Conservation (phyloP, 345 rosid genomes). For the Anacardium occidentale region DNA sequence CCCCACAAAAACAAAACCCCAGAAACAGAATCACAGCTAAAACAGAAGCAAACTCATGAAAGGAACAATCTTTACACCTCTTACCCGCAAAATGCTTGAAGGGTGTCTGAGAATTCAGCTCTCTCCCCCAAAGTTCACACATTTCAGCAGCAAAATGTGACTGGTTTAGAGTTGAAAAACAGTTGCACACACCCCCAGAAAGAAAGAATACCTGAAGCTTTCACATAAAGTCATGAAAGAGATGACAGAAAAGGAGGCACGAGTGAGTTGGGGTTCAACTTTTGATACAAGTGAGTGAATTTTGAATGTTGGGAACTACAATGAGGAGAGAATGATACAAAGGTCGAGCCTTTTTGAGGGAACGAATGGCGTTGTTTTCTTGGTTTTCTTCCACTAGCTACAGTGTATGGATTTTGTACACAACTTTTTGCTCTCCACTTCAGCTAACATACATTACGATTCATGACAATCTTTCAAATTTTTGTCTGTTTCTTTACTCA, state of each 20-base stretch:
- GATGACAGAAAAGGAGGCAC: not conserved
- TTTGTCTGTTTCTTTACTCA: no score
- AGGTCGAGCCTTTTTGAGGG: not conserved
- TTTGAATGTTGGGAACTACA: conserved; percentile 18
- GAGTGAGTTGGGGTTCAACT: conserved; percentile 14
- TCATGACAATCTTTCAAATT: no score
- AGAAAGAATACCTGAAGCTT: conserved; percentile 12
- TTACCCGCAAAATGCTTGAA: conserved; percentile 27
- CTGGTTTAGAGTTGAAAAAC: not conserved
- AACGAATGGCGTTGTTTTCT: conserved; percentile 6
- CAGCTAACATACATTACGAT: no score
- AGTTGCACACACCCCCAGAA: no score
- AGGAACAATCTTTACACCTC: conserved; percentile 6
- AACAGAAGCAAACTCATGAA: conserved; percentile 15
- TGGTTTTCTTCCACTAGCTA: conserved; percentile 10
- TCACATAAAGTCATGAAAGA: conserved; percentile 14
- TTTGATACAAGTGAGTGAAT: conserved; percentile 13
- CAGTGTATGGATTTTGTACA: not conserved
- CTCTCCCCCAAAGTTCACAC: conserved; percentile 11
- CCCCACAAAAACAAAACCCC: conserved; percentile 23
- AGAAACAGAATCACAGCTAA: conserved; percentile 28
- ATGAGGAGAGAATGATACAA: conserved; percentile 3
- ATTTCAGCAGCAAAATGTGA: conserved; percentile 17
- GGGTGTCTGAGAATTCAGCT: conserved; percentile 18
- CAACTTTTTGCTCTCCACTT: no score